Base-by-base conservation (phyloP, 257 asterid species). In the Solanum rostratum region DNA sequence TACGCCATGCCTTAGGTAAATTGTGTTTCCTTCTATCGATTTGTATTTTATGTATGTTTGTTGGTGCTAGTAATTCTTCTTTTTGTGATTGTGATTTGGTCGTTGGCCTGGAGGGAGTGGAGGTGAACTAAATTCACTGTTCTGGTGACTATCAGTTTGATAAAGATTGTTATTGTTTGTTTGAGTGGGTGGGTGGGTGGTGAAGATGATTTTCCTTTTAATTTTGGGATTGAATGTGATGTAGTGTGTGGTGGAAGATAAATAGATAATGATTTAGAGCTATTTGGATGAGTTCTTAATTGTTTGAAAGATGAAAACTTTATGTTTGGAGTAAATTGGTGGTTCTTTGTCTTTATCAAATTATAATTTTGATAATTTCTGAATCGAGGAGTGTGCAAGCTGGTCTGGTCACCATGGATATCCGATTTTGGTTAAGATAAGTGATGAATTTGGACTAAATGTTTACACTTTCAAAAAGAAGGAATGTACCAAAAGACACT, bases 1-100 rank as follows among this genome's bases (percentile, higher is more conserved):
- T 96, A 63, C 94, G 95, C 29, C 85, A 52, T 22, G 95, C 97
- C 91, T 93, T 96, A 37, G 98, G 99, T 92, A 86, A 18, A 55
- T 4, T 12, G 46, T 18, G 83, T 85, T 20, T 4, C 15, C 4
- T 1, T 43, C 16, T 12, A 6, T 37, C 4, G 3, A 41, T 8
- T 9, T 11, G 2, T 39, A 66, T 39, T 6, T 2, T 19, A 53
- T 15, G 39, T 18, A 49, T 45, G 57, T 45, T 9, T 45, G 6
- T n/a, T 43, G 57, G n/a, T 71, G 7, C 39, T 45, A 22, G 15
- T 57, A 19, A 3, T 53, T 60, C 27, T 68, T 68, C 14, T 9
- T 37, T 68, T 66, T 30, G 46, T 41, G 37, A n/a, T 43, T 73
- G 7, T 73, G 57, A 73, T 45, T 43, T n/a, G 13, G n/a, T 71